Percentiles rank a stretch among this genome's conserved stretches.
Evolutionary conservation across 1,139 yeast species (phyloP).

Genomic region (Saccharomycopsis phalli): DNA sequence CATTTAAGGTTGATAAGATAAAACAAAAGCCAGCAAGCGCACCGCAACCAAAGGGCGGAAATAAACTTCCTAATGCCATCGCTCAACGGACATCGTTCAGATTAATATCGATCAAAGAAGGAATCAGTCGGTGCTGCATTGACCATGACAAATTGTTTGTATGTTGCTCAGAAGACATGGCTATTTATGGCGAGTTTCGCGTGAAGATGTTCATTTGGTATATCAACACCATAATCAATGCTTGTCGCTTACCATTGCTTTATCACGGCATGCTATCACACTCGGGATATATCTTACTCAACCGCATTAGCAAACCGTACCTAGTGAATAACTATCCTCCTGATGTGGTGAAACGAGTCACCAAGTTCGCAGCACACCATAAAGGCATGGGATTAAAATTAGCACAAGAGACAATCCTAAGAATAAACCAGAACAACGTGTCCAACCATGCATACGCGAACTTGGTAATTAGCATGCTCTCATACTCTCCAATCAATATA

Average conservation of each 20-base stretch:
- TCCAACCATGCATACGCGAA: neutral
- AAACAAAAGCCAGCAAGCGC: no score
- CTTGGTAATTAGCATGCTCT: neutral
- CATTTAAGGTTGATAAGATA: no score
- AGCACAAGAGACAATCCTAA: slow-evolving; percentile 3
- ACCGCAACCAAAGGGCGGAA: no score
- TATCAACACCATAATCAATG: slow-evolving; percentile 2
- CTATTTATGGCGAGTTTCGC: slow-evolving; percentile 1
- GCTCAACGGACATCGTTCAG: neutral
- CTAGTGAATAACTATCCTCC: neutral
- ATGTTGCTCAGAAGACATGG: slow-evolving; percentile 7
- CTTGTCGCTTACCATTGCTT: neutral
- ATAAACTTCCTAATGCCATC: slow-evolving; percentile 1
- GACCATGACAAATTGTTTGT: neutral
- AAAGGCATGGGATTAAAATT: slow-evolving; percentile 1
- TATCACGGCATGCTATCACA: slow-evolving; percentile 10
- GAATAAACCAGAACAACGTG: slow-evolving; percentile 1
- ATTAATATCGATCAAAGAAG: neutral
- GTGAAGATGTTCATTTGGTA: slow-evolving; percentile 7
- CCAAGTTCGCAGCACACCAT: neutral
- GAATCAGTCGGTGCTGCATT: neutral
- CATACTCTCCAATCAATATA: slow-evolving; percentile 6
- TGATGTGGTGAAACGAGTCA: neutral
- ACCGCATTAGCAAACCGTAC: slow-evolving; percentile 2
- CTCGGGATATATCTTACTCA: slow-evolving; percentile 6